phyloP scores from a whole-genome alignment of 1,284 basidiomycete species.

The Vanrija sp. region DNA sequence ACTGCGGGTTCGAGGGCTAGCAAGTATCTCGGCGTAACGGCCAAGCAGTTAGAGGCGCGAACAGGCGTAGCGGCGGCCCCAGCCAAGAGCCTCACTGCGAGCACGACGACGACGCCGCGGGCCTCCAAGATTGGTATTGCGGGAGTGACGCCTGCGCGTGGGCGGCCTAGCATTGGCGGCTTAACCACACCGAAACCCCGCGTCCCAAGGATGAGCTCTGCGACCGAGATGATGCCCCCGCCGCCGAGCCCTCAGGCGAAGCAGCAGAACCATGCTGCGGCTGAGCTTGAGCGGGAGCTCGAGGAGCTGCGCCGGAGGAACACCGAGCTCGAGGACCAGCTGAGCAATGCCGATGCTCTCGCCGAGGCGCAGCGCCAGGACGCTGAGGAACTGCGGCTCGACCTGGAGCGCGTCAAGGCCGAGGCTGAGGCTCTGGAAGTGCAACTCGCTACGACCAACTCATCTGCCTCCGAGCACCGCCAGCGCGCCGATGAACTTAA shows the following conservation, averaged over 20 bases:
- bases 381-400: slow-evolving; percentile 24
- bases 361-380: slow-evolving; percentile 1
- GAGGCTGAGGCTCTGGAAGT: slow-evolving; percentile 31
- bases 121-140: slow-evolving; percentile 35
- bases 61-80: slow-evolving; percentile 18
- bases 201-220: slow-evolving; percentile 27
- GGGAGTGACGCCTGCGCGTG: slow-evolving; percentile 27
- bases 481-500: slow-evolving; percentile 35
- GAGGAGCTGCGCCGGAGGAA: slow-evolving; percentile 35
- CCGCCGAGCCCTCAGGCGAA: slow-evolving; percentile 44
- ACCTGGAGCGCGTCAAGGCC: slow-evolving; percentile 26
- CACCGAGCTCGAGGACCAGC: slow-evolving; percentile 30
- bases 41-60: slow-evolving; percentile 64
- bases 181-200: slow-evolving; percentile 42
- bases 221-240: slow-evolving; percentile 47
- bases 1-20: slow-evolving; percentile 77
- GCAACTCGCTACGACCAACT: slow-evolving; percentile 34
- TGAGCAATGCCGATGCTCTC: slow-evolving; percentile 3
- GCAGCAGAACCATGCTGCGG: slow-evolving; percentile 34
- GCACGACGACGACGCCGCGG: slow-evolving; percentile 36
- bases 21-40: slow-evolving; percentile 69
- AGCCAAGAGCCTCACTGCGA: slow-evolving; percentile 14
- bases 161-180: slow-evolving; percentile 41
- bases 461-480: slow-evolving; percentile 38
- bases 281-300: slow-evolving; percentile 44